phyloP scores from a whole-genome alignment of 2,329 filamentous ascomycete species.

The Pestalotiopsis sp. region DNA sequence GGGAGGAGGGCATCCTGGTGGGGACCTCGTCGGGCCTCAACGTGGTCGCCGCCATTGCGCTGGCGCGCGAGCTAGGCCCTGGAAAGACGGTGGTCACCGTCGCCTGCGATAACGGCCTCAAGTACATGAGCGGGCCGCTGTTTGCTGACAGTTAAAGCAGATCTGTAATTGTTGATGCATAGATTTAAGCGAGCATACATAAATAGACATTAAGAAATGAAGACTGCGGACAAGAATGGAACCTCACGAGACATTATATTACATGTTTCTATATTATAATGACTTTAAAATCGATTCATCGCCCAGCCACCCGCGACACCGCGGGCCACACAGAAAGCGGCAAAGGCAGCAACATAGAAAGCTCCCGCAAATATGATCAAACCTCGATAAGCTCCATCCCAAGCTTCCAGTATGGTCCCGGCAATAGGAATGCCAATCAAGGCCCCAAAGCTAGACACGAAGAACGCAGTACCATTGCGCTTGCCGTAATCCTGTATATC shows the following conservation, averaged over 20 bases:
- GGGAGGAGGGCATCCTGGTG: slow-evolving; percentile 5
- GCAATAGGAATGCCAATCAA: slow-evolving; percentile 2
- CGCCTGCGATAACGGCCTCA: slow-evolving; percentile 5
- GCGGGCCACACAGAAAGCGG: background rate
- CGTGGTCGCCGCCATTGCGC: slow-evolving; percentile 1
- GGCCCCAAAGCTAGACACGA: background rate
- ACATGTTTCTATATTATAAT: no score
- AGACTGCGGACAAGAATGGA: no score
- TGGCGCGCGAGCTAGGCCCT: background rate
- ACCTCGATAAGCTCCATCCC: background rate
- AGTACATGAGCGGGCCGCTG: slow-evolving; percentile 4
- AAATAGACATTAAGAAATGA: no score
- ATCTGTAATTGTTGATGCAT: background rate
- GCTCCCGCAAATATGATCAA: background rate
- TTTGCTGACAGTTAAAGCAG: background rate
- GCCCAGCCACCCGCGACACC: background rate
- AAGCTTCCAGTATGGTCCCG: background rate
- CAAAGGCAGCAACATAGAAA: background rate
- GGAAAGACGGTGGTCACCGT: slow-evolving; percentile 6
- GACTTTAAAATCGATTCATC: background rate
- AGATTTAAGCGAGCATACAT: background rate
- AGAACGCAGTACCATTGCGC: slow-evolving; percentile 53
- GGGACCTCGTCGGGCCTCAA: slow-evolving; percentile 2
- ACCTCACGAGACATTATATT: no score
- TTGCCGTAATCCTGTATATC: slow-evolving; percentile 66